These are phyloP conservation scores for Xylariaceae sp. DNA, from an alignment of 2,329 filamentous ascomycete genomes.

Conservation along the genomic window DNA sequence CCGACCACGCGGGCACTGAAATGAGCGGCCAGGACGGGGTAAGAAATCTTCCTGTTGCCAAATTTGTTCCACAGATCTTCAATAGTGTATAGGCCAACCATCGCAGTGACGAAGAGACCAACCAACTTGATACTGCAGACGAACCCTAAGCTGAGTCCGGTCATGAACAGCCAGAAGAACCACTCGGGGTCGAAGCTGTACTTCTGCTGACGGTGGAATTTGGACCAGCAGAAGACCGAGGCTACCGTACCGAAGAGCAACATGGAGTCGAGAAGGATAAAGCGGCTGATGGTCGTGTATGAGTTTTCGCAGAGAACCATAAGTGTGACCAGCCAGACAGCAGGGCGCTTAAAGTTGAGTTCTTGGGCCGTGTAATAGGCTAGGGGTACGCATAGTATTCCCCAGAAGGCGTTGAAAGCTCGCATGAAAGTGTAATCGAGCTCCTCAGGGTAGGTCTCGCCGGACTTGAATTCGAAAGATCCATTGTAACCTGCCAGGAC, in stretches of 20 bases:
- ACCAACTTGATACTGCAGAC: conserved; percentile 99
- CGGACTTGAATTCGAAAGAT: conserved; percentile 98
- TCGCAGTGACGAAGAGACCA: conserved; percentile 87
- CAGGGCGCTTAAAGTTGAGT: conserved; percentile 75
- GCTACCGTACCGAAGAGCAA: conserved; percentile 97
- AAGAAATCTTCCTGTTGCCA: conserved; percentile 83
- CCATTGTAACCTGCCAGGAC: conserved; percentile 98
- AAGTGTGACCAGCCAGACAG: conserved; percentile 90
- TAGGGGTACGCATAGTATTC: conserved; percentile 84
- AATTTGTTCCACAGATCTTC: conserved; percentile 99
- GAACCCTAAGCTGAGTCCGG: conserved; percentile 91
- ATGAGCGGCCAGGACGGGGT: conserved; percentile 62
- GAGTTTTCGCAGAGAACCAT: conserved; percentile 99
- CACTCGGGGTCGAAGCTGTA: conserved; percentile 85
- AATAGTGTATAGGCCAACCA: conserved; percentile 91
- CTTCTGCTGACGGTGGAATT: conserved; percentile 84
- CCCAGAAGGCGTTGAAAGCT: conserved; percentile 92
- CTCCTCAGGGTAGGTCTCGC: conserved; percentile 88
- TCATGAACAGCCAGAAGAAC: conserved; percentile 92
- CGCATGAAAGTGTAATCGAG: conserved; percentile 99
- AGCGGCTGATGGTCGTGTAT: conserved; percentile 96
- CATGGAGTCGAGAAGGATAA: conserved; percentile 98
- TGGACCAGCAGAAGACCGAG: conserved; percentile 93
- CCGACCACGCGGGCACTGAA: conserved; percentile 74
- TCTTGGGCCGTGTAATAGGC: conserved; percentile 94